These are phyloP conservation scores for Eucalyptus pauciflora DNA, from an alignment of 345 rosid species.

Conservation along the genomic window DNA sequence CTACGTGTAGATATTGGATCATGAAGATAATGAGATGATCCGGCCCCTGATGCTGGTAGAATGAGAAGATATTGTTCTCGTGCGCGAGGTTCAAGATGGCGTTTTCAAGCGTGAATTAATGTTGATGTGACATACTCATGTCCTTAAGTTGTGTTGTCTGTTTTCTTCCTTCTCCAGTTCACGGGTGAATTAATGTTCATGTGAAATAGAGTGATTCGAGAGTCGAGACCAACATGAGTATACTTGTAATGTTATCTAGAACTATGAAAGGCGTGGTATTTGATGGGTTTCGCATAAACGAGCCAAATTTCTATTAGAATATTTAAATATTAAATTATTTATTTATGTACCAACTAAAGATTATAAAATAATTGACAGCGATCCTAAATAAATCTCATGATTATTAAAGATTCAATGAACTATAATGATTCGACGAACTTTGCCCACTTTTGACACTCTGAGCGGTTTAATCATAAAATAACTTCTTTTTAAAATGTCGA, in stretches of 20 bases:
- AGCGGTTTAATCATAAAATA: not conserved
- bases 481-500: not conserved
- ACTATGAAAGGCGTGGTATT: not conserved
- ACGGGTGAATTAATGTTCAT: not conserved
- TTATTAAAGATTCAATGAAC: not conserved
- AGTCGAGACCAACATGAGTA: not conserved
- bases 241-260: not conserved
- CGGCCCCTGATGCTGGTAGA: constrained; percentile 12
- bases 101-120: not conserved
- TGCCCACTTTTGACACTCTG: not conserved
- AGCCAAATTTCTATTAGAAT: not conserved
- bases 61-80: not conserved
- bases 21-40: constrained; percentile 32
- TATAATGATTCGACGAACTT: not conserved
- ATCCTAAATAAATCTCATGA: not conserved
- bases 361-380: not conserved
- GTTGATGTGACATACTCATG: not conserved
- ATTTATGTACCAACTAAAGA: not conserved
- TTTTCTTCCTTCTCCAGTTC: not conserved
- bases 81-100: not conserved
- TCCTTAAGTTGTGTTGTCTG: not conserved
- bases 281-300: not conserved
- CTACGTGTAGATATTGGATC: constrained; percentile 21
- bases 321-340: not conserved
- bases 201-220: not conserved